Evolutionary conservation across 1,284 basidiomycete genomes (phyloP), one percentile per base, ranked within the genome.

Genomic region (Ustilago curta): DNA sequence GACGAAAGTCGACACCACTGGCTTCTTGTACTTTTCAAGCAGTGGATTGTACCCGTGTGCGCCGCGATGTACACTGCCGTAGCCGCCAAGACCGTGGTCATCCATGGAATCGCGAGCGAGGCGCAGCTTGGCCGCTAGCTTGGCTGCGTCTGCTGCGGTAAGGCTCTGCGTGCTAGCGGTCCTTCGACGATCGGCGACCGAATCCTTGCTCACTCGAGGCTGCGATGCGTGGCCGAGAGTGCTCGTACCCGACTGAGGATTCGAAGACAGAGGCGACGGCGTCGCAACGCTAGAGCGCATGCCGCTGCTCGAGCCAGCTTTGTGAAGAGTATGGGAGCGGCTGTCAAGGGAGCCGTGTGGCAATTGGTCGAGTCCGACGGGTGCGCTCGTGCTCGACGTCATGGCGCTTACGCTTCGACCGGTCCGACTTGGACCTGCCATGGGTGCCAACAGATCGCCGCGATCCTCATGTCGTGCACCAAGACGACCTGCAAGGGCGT

Each of bases 71-170:
- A 45, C 47, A 0, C 40, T 29, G 21, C 52, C 53, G 23, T 60
- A 61, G 1, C 60, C 62, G 29, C 66, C 54, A 18, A 60, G 60
- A 31, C 55, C 49, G 18, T 64, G 57, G 14, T 80, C 78, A 42
- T 79, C 75, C 60, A 77, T 72, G 27, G 68, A 66, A 44, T 77
- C 79, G 37, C 77, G 67, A 19, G 77, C 71, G 8, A 72, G 70
- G n/a, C 79, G 71, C 42, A 81, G 49, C 47, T 78, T 81, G 45
- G 77, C 76, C 2, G 79, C 79, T 16, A 81, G 72, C 59, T 73
- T 77, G 49, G 79, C 79, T 3, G 79, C 77, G 27, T 81, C 79
- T 5, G 79, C 75, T 4, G 79, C 77, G 8, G 75, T 77, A 16
- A 79, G 62, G 52, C 79, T 81, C 49, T 79, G 74, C 0, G 77